Conservation (phyloP, 1,284 basidiomycete species). For the Cerrena zonata region DNA sequence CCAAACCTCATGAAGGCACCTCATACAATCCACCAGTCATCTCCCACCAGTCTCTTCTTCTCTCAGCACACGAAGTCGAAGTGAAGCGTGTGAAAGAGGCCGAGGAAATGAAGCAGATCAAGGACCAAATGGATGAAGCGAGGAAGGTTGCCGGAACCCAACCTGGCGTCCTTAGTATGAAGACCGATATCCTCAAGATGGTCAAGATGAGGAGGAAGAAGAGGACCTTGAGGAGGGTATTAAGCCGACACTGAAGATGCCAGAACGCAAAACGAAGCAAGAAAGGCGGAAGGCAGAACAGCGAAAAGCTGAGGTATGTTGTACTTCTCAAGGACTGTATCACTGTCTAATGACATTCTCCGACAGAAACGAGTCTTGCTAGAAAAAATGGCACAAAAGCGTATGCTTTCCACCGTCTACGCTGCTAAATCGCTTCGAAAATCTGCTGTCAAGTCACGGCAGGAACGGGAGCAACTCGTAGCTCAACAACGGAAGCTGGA, state of each 20-base stretch:
- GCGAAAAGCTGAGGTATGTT: constrained; percentile 54
- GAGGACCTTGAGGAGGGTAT: constrained; percentile 26
- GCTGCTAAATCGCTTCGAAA: constrained; percentile 49
- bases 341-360: constrained; percentile 1
- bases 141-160: constrained; percentile 25
- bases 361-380: constrained; percentile 58
- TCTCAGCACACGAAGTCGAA: constrained; percentile 67
- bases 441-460: constrained; percentile 34
- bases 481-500: constrained; percentile 34
- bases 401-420: constrained; percentile 51
- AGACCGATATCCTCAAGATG: constrained; percentile 40
- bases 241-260: constrained; percentile 38
- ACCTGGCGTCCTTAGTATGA: constrained; percentile 51
- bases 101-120: constrained; percentile 50
- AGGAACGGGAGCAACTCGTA: constrained; percentile 39
- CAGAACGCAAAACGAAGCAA: constrained; percentile 68
- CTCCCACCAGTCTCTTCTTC: constrained; percentile 73
- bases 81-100: constrained; percentile 50
- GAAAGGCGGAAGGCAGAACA: constrained; percentile 62
- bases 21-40: constrained; percentile 89
- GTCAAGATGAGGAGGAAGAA: constrained; percentile 35
- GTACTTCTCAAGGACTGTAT: background rate
- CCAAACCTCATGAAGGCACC: constrained; percentile 76
- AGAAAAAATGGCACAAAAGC: constrained; percentile 53
- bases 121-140: constrained; percentile 52